Percentiles rank a stretch among this genome's conserved stretches.
These are phyloP conservation scores for Leavenworthia alabamica DNA, from an alignment of 345 rosid species.

Conservation along the genomic window DNA sequence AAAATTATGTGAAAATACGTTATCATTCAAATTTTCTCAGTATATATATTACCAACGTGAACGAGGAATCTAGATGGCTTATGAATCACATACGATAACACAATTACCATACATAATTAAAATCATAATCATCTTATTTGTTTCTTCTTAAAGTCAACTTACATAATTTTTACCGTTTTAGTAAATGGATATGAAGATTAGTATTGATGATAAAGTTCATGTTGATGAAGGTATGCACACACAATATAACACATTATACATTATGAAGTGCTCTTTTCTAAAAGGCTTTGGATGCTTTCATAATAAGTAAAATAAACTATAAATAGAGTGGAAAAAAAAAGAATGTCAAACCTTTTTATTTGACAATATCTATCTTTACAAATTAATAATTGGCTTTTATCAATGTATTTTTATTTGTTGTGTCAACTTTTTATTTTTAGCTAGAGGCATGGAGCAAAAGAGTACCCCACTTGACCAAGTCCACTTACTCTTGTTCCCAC, in stretches of 20 bases:
- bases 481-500: constrained; percentile 36
- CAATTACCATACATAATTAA: no score
- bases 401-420: constrained; percentile 5
- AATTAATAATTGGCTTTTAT: constrained; percentile 25
- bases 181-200: not conserved
- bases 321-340: constrained; percentile 21
- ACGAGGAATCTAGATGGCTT: not conserved
- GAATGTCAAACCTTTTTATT: constrained; percentile 35
- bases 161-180: not conserved
- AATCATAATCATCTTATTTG: no score
- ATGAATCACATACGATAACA: not conserved
- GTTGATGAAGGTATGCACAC: not conserved
- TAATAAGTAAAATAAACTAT: constrained; percentile 2
- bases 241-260: constrained; percentile 8
- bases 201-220: not conserved
- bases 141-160: not conserved
- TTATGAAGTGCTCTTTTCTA: constrained; percentile 3
- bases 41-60: not conserved
- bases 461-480: constrained; percentile 34
- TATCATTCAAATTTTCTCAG: not conserved
- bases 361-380: constrained; percentile 29
- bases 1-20: not conserved
- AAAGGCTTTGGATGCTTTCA: constrained; percentile 32
- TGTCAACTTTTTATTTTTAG: constrained; percentile 8
- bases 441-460: constrained; percentile 31